Conservation (phyloP, 306 rosid genomes). For the Vicia faba region DNA sequence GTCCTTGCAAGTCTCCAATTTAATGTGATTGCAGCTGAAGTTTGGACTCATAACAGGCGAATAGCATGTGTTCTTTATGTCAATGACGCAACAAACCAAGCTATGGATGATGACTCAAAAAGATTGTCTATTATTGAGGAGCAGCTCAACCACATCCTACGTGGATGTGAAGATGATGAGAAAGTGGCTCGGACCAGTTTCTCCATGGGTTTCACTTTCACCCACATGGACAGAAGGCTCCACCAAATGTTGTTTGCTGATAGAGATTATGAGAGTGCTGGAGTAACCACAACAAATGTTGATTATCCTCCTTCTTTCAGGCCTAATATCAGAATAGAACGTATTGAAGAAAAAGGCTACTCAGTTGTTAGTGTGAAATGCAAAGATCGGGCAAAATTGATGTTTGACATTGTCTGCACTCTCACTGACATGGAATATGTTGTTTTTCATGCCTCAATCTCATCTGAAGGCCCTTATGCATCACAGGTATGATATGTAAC, state of each 20-base stretch:
- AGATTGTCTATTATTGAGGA: conserved; percentile 65
- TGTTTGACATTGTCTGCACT: conserved; percentile 85
- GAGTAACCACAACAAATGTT: conserved; percentile 43
- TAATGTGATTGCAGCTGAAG: conserved; percentile 72
- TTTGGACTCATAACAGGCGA: conserved; percentile 76
- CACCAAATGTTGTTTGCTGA: conserved; percentile 83
- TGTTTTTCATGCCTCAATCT: conserved; percentile 76
- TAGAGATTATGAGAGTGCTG: conserved; percentile 68
- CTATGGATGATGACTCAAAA: conserved; percentile 47
- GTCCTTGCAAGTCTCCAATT: conserved; percentile 68
- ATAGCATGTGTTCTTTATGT: conserved; percentile 71
- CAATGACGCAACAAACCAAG: conserved; percentile 49
- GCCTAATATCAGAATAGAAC: conserved; percentile 68
- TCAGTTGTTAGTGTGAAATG: conserved; percentile 66
- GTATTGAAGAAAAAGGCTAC: conserved; percentile 71
- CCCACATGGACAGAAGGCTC: conserved; percentile 74
- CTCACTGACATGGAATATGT: conserved; percentile 87
- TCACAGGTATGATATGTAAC: conserved; percentile 54
- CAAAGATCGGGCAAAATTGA: conserved; percentile 79
- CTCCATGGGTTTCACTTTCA: conserved; percentile 67
- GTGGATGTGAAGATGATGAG: conserved; percentile 65
- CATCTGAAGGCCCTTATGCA: conserved; percentile 71
- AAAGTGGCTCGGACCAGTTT: conserved; percentile 60
- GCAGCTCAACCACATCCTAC: conserved; percentile 66
- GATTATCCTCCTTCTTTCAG: conserved; percentile 57